Evolutionary conservation across 1,284 basidiomycete species (phyloP).

Genomic region (Ceratorhiza oryzae-sativae): DNA sequence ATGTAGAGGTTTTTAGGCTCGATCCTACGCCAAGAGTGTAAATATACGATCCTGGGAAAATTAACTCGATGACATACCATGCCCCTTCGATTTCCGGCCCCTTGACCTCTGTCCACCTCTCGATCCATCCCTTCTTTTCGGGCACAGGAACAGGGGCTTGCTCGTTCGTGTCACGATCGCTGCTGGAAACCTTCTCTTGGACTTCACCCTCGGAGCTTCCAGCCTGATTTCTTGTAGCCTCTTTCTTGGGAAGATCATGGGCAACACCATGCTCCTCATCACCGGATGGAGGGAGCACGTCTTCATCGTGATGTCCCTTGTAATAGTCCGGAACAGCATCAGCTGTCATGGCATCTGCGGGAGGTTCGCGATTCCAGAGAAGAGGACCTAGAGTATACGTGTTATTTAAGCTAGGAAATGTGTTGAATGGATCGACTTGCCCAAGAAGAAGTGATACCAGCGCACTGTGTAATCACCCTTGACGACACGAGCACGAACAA

Average conservation of each 20-base stretch:
- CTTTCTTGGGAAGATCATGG: neutral
- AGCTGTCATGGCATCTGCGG: conserved; percentile 47
- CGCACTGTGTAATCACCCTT: conserved; percentile 56
- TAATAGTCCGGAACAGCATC: conserved; percentile 54
- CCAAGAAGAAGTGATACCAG: conserved; percentile 56
- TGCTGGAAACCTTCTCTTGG: conserved; percentile 10
- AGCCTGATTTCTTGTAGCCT: neutral
- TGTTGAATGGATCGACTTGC: neutral
- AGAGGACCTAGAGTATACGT: conserved; percentile 50
- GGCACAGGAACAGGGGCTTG: neutral
- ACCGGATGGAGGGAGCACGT: conserved; percentile 38
- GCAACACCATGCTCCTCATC: conserved; percentile 18
- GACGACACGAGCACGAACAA: conserved; percentile 55
- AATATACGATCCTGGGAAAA: no score
- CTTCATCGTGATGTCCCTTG: conserved; percentile 48
- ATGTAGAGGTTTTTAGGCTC: conserved; percentile 54
- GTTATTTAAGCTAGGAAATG: neutral
- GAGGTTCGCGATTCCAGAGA: conserved; percentile 54
- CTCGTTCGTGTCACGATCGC: conserved; percentile 3
- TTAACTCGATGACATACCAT: conserved; percentile 35
- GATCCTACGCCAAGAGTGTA: no score
- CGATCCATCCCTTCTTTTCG: conserved; percentile 8
- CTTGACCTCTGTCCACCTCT: conserved; percentile 4
- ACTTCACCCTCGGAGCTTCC: conserved; percentile 11
- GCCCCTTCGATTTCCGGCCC: conserved; percentile 45